A percentile compares a stretch with the other conserved stretches of the same genome.
These are phyloP conservation scores for Clavaria fumosa DNA, from an alignment of 768 basidiomycete species.

Conservation along the genomic window DNA sequence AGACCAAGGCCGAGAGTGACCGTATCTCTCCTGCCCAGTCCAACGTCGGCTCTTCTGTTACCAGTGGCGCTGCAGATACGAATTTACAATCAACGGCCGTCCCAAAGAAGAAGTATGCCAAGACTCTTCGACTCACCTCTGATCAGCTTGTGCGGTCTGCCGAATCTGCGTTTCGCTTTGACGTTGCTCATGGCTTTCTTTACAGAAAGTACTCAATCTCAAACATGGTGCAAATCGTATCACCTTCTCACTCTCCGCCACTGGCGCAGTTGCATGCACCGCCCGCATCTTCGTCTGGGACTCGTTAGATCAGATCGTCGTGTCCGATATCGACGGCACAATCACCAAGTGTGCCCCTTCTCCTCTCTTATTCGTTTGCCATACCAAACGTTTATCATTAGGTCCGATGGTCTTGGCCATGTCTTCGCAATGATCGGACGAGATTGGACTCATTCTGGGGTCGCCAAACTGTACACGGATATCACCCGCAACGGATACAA, in stretches of 20 bases:
- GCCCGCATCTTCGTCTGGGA: slow-evolving; percentile 96
- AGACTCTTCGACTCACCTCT: slow-evolving; percentile 84
- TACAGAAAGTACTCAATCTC: slow-evolving; percentile 70
- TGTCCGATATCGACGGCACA: slow-evolving; percentile 97
- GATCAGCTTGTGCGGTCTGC: slow-evolving; percentile 66
- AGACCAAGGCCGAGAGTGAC: background rate
- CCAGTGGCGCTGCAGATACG: slow-evolving; percentile 3
- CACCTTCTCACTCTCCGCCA: slow-evolving; percentile 81
- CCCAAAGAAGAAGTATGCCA: slow-evolving; percentile 52
- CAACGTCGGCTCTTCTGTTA: background rate
- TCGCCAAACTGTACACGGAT: slow-evolving; percentile 94
- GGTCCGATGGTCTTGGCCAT: slow-evolving; percentile 92
- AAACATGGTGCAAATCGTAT: slow-evolving; percentile 82
- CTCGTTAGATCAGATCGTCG: slow-evolving; percentile 73
- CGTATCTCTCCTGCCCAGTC: background rate
- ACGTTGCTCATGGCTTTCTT: background rate
- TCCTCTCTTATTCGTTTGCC: background rate
- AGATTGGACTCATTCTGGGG: slow-evolving; percentile 96
- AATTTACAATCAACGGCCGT: background rate
- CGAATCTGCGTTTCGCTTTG: background rate
- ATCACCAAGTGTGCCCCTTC: slow-evolving; percentile 72
- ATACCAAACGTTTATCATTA: slow-evolving; percentile 16
- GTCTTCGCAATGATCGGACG: slow-evolving; percentile 96
- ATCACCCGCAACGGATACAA: slow-evolving; percentile 93
- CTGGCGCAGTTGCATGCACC: slow-evolving; percentile 70